These are phyloP conservation scores for Paulownia fortunei DNA, from an alignment of 257 asterid species.

Conservation along the genomic window DNA sequence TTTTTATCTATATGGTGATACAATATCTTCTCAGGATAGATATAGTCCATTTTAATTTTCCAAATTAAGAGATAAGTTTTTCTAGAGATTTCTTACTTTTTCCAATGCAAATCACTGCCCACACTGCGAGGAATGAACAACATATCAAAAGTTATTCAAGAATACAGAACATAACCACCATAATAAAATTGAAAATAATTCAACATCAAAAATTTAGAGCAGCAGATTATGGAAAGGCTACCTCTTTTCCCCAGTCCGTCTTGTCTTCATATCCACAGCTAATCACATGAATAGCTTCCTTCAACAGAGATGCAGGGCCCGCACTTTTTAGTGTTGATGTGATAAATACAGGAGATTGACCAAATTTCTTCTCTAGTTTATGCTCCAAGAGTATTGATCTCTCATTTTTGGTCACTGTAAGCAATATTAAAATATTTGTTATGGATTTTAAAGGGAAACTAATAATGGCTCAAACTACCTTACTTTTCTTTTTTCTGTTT, in stretches of 20 bases:
- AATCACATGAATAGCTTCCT: constrained; percentile 25
- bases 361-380: constrained; percentile 22
- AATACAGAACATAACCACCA: too few species aligned
- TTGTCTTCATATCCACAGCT: constrained; percentile 24
- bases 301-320: constrained; percentile 2
- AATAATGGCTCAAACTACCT: not conserved
- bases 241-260: constrained; percentile 29
- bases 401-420: constrained; percentile 1
- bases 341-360: constrained; percentile 9
- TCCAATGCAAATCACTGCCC: too few species aligned
- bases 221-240: not conserved
- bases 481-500: not conserved
- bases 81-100: too few species aligned
- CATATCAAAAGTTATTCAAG: too few species aligned
- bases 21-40: too few species aligned
- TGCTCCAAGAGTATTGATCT: constrained; percentile 7
- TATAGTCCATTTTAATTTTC: too few species aligned
- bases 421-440: not conserved
- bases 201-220: not conserved
- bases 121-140: too few species aligned
- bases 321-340: constrained; percentile 15
- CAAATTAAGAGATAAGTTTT: too few species aligned
- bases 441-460: not conserved
- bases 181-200: not conserved
- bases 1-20: too few species aligned